Evolutionary conservation across 1,284 basidiomycete genomes (phyloP), one percentile per base, ranked within the genome.

Genomic region (Sanghuangporus weigelae): DNA sequence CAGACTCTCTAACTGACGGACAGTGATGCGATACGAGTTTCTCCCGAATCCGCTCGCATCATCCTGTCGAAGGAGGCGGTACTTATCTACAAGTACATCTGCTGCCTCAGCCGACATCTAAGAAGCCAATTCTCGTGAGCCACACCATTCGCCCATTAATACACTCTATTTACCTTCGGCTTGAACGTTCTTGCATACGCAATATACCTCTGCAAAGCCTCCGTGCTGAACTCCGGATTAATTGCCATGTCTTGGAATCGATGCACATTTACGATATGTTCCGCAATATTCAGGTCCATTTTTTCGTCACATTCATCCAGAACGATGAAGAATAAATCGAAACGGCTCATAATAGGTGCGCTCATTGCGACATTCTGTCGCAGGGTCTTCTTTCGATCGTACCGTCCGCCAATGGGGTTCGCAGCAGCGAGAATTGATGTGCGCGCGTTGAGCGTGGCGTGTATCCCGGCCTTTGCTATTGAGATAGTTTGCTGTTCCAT

Each of bases 401-500:
- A 99, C 61, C 97, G 82, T 11, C 97, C 96, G 7, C 96, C 93
- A 44, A 99, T 84, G 16, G 97, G 97, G 78, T 99, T 99, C 19
- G 97, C 96, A 23, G 97, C 97, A 0, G 97, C 97, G 31, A 99
- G 85, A 68, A 99, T 99, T 0, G 95, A 97, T 0, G 96, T 99
- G 11, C 96, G 89, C 0, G 97, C 97, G 71, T 99, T 99, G 57
- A 99, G 84, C 0, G 97, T 99, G 1, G 97, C 96, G 73, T 99
- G 96, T 69, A 99, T 98, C 66, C 97, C 97, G 2, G 97, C 97
- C 76, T 99, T 99, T 60, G 97, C 97, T 69, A 99, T 98, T 40
- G 95, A 98, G 71, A 99, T 98, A 1, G 96, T 99, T 79, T 99
- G 96, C 78, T 99, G 96, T 86, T 99, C 96, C 96, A 99, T 99